Evolutionary conservation across 1,284 basidiomycete genomes (phyloP).

Genomic region (Ceratobasidium sp.): DNA sequence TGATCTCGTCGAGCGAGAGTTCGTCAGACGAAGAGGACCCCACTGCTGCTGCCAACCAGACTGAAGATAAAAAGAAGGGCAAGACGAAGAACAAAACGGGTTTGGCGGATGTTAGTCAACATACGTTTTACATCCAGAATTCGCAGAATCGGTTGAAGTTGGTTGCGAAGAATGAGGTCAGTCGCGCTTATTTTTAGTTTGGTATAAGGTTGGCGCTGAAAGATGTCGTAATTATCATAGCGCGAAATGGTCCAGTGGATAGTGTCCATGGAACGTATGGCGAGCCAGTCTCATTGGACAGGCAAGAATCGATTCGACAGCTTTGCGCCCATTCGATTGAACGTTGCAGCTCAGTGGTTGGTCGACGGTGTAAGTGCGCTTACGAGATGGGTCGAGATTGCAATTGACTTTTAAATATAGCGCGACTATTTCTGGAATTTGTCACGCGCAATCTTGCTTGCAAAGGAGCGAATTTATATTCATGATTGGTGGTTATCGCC

Average conservation of each 20-base stretch:
- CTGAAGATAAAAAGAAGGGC: constrained; percentile 60
- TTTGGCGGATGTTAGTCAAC: constrained; percentile 63
- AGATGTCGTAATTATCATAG: constrained; percentile 58
- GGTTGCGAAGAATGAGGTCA: constrained; percentile 87
- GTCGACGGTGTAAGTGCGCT: constrained; percentile 87
- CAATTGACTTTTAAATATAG: constrained; percentile 59
- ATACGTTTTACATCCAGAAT: constrained; percentile 95
- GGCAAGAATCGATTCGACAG: constrained; percentile 90
- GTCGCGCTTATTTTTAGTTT: constrained; percentile 47
- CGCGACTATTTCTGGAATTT: constrained; percentile 98
- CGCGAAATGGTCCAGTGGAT: constrained; percentile 99
- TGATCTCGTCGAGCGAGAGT: constrained; percentile 56
- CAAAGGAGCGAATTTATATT: constrained; percentile 90
- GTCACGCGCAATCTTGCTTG: constrained; percentile 91
- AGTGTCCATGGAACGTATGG: constrained; percentile 88
- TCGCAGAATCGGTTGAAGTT: constrained; percentile 91
- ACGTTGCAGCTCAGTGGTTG: constrained; percentile 97
- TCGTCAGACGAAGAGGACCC: constrained; percentile 52
- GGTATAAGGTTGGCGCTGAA: background rate
- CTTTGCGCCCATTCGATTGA: constrained; percentile 92
- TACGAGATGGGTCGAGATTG: background rate
- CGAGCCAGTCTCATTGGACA: constrained; percentile 82
- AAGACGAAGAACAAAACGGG: constrained; percentile 72
- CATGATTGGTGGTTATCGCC: constrained; percentile 97
- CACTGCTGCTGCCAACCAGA: constrained; percentile 49